Evolutionary conservation across 306 rosid genomes (phyloP), one percentile per base, ranked within the genome.

Genomic region (Trifolium fragiferum): DNA sequence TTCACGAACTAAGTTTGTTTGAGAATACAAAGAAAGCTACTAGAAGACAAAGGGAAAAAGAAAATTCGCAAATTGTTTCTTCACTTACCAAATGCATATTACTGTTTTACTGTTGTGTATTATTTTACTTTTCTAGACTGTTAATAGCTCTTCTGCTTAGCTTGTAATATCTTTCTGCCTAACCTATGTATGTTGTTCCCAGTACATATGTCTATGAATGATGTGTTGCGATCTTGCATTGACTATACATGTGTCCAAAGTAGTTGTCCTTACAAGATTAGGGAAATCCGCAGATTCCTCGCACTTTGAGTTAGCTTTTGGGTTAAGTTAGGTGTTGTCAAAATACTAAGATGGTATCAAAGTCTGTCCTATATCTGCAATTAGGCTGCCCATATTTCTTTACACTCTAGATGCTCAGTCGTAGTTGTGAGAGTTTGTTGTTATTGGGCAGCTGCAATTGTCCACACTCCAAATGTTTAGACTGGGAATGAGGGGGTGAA

Each of bases 1-100:
- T 61, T 41, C 66, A 72, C 23, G 21, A 71, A 51, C 38, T 16
- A 54, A 71, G 64, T 32, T 69, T 51, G 10, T 35, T 70, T 70
- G 35, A 70, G 25, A 71, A 11, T 43, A 55, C 40, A 71, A 55
- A 55, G 15, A 18, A 71, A 69, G 62, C 50, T 69, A 46, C 15
- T 16, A 68, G 44, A 66, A 18, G 25, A 16, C 14, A 16, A 14
- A 33, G 18, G 33, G 9, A 11, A 40, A 37, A 32, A 8, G 12
- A 2, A 25, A 10, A 32, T 61, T 23, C 44, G 33, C 46, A 12
- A 15, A 21, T 15, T 61, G 15, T 3, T 55, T 20, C 7, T 55
- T 18, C 5, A 30, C 61, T 10, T 20, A 27, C 33, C 10, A 15
- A 55, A 55, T 21, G 30, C 32, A 20, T 53, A 19, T 19, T 53